Evolutionary conservation across 331 rosid species (phyloP).

Genomic region (Pyracantha coccinea): DNA sequence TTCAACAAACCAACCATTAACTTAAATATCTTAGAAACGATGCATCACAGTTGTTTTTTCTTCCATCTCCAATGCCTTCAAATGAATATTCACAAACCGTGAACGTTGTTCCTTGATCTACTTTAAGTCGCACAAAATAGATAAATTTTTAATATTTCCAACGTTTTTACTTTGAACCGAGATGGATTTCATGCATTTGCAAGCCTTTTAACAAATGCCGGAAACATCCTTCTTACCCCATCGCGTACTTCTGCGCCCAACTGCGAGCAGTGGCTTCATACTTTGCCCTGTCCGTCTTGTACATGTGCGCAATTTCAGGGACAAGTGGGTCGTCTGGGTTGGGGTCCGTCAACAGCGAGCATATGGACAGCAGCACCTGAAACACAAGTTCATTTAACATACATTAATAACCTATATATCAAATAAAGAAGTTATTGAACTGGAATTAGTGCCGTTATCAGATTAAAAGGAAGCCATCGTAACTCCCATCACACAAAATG

Average conservation of each 20-base stretch:
- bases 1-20: slow-evolving; percentile 22
- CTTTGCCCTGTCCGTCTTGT: slow-evolving; percentile 71
- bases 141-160: slow-evolving; percentile 19
- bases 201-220: slow-evolving; percentile 5
- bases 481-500: not conserved
- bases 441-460: not conserved
- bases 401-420: not conserved
- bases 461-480: not conserved
- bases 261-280: slow-evolving; percentile 87
- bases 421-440: not conserved
- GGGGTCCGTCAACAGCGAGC: slow-evolving; percentile 84
- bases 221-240: slow-evolving; percentile 39
- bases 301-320: slow-evolving; percentile 93
- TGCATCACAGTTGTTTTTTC: slow-evolving; percentile 13
- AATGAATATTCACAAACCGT: slow-evolving; percentile 50
- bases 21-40: slow-evolving; percentile 10
- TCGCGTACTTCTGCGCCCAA: slow-evolving; percentile 89
- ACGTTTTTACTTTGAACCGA: slow-evolving; percentile 19
- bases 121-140: slow-evolving; percentile 24
- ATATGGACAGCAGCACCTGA: slow-evolving; percentile 78
- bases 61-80: slow-evolving; percentile 33
- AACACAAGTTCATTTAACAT: not conserved
- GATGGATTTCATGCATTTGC: slow-evolving; percentile 18
- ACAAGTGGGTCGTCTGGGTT: slow-evolving; percentile 89
- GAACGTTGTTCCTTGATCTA: slow-evolving; percentile 32